phyloP scores from a whole-genome alignment of 805 yeast species.

The Lipomyces spencermartinsiae region DNA sequence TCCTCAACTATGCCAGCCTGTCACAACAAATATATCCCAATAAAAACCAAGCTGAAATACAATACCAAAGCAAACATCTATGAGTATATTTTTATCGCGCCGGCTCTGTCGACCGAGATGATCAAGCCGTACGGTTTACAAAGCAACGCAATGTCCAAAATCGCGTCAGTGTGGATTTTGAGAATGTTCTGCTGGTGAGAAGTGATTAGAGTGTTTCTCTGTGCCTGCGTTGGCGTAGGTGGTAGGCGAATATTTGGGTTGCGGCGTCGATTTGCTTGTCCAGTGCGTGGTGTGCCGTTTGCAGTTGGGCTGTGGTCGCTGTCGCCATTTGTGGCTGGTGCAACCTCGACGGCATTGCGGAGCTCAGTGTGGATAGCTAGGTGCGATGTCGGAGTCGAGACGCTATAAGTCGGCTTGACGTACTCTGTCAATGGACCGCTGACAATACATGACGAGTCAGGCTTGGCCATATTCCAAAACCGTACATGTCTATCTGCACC shows the following conservation, averaged over 20 bases:
- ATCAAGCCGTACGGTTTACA: slow-evolving; percentile 63
- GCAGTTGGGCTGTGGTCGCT: slow-evolving; percentile 45
- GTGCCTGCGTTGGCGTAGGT: slow-evolving; percentile 22
- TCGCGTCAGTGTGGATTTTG: slow-evolving; percentile 57
- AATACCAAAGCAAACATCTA: slow-evolving; percentile 5
- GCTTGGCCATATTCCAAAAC: slow-evolving; percentile 48
- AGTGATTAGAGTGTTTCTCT: slow-evolving; percentile 49
- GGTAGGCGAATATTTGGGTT: slow-evolving; percentile 24
- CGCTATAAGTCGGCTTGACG: slow-evolving; percentile 23
- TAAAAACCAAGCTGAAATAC: not conserved
- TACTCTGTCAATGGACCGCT: slow-evolving; percentile 45
- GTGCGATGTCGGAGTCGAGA: slow-evolving; percentile 9
- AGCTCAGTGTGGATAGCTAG: slow-evolving; percentile 23
- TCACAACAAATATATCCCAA: not conserved
- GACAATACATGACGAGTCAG: slow-evolving; percentile 45
- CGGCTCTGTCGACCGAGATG: slow-evolving; percentile 70
- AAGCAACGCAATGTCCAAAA: slow-evolving; percentile 57
- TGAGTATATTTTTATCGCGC: slow-evolving; percentile 62
- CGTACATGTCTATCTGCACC: slow-evolving; percentile 46
- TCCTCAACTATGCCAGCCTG: not conserved
- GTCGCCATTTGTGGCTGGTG: slow-evolving; percentile 43
- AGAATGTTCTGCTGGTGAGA: slow-evolving; percentile 54
- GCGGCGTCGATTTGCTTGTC: slow-evolving; percentile 15
- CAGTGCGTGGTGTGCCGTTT: slow-evolving; percentile 25
- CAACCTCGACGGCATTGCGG: slow-evolving; percentile 38